phyloP scores from a whole-genome alignment of 2,329 filamentous ascomycete species.

The Leptographium wingfieldii region DNA sequence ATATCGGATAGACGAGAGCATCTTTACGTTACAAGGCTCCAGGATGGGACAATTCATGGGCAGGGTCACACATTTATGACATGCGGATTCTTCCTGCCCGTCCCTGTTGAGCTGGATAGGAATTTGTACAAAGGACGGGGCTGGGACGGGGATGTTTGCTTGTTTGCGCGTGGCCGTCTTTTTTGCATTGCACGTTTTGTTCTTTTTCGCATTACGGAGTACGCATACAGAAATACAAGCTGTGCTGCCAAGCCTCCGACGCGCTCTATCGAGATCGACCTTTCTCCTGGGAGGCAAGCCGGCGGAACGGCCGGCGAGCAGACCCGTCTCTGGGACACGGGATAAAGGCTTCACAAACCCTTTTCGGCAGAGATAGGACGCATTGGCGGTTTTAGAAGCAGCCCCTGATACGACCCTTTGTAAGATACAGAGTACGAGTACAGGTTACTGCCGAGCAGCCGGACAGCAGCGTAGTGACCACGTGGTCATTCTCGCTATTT shows the following conservation, averaged over 20 bases:
- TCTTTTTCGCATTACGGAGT: no score
- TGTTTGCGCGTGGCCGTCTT: not conserved
- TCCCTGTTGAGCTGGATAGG: not conserved
- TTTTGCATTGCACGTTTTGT: not conserved
- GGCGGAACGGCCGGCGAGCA: not conserved
- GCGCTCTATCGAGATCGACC: no score
- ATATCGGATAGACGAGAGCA: not conserved
- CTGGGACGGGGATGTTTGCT: no score
- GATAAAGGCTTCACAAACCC: not conserved
- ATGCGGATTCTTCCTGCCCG: no score
- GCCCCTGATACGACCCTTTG: not conserved
- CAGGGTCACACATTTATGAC: no score
- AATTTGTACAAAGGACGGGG: not conserved
- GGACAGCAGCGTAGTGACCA: not conserved
- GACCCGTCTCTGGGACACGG: not conserved
- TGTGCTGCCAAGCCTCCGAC: no score
- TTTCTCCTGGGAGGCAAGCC: not conserved
- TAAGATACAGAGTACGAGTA: not conserved
- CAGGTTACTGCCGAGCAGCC: not conserved
- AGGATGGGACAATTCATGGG: no score
- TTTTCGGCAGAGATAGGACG: not conserved
- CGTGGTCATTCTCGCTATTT: not conserved
- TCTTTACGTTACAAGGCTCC: no score
- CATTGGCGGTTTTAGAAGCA: not conserved
- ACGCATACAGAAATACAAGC: not conserved